These are phyloP conservation scores for Saturnispora halmiae DNA, from an alignment of 805 yeast species.

Conservation along the genomic window DNA sequence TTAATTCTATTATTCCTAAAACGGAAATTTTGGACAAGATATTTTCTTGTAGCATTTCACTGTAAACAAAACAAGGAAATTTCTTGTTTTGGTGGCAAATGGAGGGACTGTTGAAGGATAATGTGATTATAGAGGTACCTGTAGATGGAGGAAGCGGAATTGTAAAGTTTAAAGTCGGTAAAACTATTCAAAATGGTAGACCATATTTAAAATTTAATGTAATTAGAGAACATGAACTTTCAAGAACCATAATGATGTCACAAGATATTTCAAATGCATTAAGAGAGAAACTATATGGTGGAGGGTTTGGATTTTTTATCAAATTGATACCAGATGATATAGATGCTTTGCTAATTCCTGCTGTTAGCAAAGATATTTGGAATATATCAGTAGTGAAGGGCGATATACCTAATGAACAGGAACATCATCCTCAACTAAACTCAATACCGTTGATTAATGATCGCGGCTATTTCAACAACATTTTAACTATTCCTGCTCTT, in stretches of 20 bases:
- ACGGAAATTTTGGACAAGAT: background rate
- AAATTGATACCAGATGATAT: conserved; percentile 1
- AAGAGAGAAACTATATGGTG: background rate
- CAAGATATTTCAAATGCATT: background rate
- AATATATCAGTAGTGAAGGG: conserved; percentile 4
- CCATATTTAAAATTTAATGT: conserved; percentile 1
- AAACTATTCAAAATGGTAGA: background rate
- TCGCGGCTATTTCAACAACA: background rate
- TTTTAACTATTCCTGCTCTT: background rate
- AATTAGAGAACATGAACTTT: background rate
- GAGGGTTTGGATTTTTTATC: conserved; percentile 8
- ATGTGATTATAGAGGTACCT: background rate
- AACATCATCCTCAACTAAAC: background rate
- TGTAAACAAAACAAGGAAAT: background rate
- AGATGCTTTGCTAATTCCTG: conserved; percentile 5
- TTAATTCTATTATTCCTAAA: background rate
- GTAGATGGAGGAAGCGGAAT: background rate
- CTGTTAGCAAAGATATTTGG: conserved; percentile 6
- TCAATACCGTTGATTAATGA: background rate
- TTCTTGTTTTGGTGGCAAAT: background rate
- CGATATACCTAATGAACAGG: background rate
- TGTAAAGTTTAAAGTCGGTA: background rate
- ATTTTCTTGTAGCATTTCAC: background rate
- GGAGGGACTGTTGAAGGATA: background rate
- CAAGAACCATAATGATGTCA: conserved; percentile 2